A percentile compares a stretch with the other conserved stretches of the same genome.
Evolutionary conservation across 2,329 filamentous ascomycete species (phyloP).

Genomic region (Ceratocystis cubensis): DNA sequence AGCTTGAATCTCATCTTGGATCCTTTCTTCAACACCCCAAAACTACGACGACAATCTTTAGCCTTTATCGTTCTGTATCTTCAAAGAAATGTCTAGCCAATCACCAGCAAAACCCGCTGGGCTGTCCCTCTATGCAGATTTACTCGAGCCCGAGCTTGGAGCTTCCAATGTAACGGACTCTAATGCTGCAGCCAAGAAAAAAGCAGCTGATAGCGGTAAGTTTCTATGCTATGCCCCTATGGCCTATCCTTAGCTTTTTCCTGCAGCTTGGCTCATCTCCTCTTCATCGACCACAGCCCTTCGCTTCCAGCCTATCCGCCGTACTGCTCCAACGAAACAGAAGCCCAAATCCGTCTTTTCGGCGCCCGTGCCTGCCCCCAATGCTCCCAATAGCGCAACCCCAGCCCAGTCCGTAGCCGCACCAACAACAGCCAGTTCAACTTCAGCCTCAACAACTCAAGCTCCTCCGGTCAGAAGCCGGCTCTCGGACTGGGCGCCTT

Average conservation of each 20-base stretch:
- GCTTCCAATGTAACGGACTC: slow-evolving; percentile 33
- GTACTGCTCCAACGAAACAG: slow-evolving; percentile 48
- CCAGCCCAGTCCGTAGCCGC: slow-evolving; percentile 25
- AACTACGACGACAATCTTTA: not conserved
- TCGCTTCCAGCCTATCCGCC: slow-evolving; percentile 76
- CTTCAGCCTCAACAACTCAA: slow-evolving; percentile 28
- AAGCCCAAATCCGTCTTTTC: slow-evolving; percentile 50
- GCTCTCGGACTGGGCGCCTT: slow-evolving; percentile 68
- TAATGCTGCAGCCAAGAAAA: slow-evolving; percentile 39
- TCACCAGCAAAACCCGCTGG: slow-evolving; percentile 31
- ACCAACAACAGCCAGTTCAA: slow-evolving; percentile 28
- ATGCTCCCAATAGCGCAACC: slow-evolving; percentile 26
- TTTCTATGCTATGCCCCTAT: not conserved
- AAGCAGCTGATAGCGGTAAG: slow-evolving; percentile 37
- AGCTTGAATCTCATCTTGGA: not conserved
- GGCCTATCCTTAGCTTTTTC: too few relatives aligned
- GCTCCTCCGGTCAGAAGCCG: slow-evolving; percentile 48
- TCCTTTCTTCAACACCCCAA: not conserved
- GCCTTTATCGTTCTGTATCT: not conserved
- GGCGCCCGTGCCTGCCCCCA: slow-evolving; percentile 31
- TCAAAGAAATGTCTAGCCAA: slow-evolving; percentile 14
- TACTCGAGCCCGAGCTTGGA: slow-evolving; percentile 48
- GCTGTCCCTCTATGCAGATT: slow-evolving; percentile 72
- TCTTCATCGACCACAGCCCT: slow-evolving; percentile 41
- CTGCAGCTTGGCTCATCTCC: not conserved